Evolutionary conservation across 2,329 filamentous ascomycete genomes (phyloP).

Genomic region (Diaporthe aspalathi): DNA sequence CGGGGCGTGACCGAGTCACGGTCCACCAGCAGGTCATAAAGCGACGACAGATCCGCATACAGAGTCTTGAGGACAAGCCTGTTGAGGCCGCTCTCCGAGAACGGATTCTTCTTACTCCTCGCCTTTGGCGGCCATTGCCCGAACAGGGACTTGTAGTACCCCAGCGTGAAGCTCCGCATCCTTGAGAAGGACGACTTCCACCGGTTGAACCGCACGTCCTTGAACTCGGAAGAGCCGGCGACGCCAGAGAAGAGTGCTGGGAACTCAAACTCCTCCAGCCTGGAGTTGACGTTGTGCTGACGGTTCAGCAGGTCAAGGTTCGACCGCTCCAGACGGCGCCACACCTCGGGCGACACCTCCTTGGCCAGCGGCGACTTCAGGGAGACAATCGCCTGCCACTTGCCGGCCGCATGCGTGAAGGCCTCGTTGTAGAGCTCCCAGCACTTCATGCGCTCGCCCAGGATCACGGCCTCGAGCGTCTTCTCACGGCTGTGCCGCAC

Average conservation of each 20-base stretch:
- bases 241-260: constrained; percentile 89
- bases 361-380: constrained; percentile 76
- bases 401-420: constrained; percentile 90
- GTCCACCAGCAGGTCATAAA: constrained; percentile 92
- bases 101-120: constrained; percentile 89
- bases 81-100: constrained; percentile 88
- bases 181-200: constrained; percentile 82
- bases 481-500: constrained; percentile 86
- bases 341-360: constrained; percentile 76
- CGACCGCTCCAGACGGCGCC: constrained; percentile 83
- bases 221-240: constrained; percentile 85
- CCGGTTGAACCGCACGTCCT: constrained; percentile 81
- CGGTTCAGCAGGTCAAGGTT: constrained; percentile 82
- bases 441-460: constrained; percentile 88
- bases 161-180: constrained; percentile 79
- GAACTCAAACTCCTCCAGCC: constrained; percentile 91
- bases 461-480: constrained; percentile 87
- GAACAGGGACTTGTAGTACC: constrained; percentile 71
- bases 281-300: constrained; percentile 75
- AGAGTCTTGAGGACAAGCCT: constrained; percentile 82
- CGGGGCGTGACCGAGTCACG: constrained; percentile 82
- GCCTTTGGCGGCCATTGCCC: constrained; percentile 91
- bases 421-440: constrained; percentile 88
- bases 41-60: constrained; percentile 84
- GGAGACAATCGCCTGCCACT: constrained; percentile 78